Evolutionary conservation across 768 basidiomycete species (phyloP), one percentile per base, ranked within the genome.

Genomic region (Boletus vinaceobasis): DNA sequence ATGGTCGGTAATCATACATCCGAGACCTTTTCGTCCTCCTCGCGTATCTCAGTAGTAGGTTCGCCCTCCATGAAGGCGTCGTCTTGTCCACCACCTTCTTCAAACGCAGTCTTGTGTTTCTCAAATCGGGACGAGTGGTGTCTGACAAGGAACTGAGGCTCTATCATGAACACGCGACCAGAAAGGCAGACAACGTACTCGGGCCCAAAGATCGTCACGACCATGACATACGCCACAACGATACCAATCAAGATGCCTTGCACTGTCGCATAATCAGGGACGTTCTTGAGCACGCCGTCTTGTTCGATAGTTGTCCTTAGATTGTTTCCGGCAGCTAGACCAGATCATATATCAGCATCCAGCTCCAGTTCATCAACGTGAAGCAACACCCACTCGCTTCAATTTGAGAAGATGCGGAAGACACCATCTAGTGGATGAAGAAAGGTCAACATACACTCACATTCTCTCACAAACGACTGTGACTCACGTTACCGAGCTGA

Each of bases 191-290:
- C 45, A 37, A 80, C 87, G 48, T 60, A 86, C 86, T 86, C 86
- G 3, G 88, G 87, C 2, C 93, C 94, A 56, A 95, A 74, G 58
- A 92, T 76, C 8, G 86, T 87, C 61, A 90, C 79, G 61, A 92
- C 27, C 36, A 96, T 64, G 33, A 90, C 82, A 60, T 87, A 95
- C 0, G 83, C 87, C 0, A 88, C 80, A 15, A 97, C 86, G 21
- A 80, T 75, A 17, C 93, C 93, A 43, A 97, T 86, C 38, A 97
- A 76, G 65, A 97, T 93, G n/a, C 88, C 90, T 74, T 91, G 88
- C 9, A 90, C 90, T 9, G 69, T 88, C 4, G 85, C 87, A 60
- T 90, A 90, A 65, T 90, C 80, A 3, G 83, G 71, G 0, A 84
- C 84, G 17, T 62, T 63, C 15, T 67, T 71, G 3, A 69, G 61